Base-by-base conservation (phyloP, 202 grass and related monocot species). In the Eragrostis tef region DNA sequence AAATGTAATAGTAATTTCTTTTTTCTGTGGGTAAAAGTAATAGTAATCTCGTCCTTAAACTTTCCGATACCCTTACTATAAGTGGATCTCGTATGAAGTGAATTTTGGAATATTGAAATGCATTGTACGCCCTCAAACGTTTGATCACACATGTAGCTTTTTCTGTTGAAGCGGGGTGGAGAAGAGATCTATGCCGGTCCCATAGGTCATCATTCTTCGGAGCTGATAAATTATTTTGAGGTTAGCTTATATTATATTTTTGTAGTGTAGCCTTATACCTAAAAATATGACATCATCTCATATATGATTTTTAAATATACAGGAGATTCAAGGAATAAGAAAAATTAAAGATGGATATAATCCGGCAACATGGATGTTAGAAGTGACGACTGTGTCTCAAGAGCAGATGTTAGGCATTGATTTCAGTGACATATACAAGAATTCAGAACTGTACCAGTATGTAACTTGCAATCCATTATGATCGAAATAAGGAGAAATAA, bases 321-420 rank as follows among this genome's bases (percentile, higher is more conserved):
- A 94, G 93, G 90, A 51, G 45, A 88, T 93, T 63, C 17, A 88
- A 59, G 80, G 88, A 25, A 88, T 96, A 22, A 90, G 80, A 61
- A 96, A 93, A 81, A 93, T 96, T 74, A 90, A 74, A 84, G 76
- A 85, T 7, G 93, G 93, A 1, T 93, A 96, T 68, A 96, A 96
- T 79, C 93, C 93, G 6, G 93, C 93, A 53, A 93, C 93, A 54
- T 96, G 93, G 93, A 96, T 96, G 93, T 73, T 96, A 74, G 93
- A 96, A 87, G 90, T 96, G 80, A 90, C 90, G 11, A 64, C 90
- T 13, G 13, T 77, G 6, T 77, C 93, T 72, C 93, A 96, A 70
- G 93, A 96, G 81, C 90, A 93, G 15, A 39, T 70, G 51, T 58
- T 90, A 45, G 90, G 88, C 29, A 64, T 89, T 6, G 76, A 86